These are phyloP conservation scores for Drosera capensis DNA, from an alignment of 148 eudicot genomes.

Conservation along the genomic window DNA sequence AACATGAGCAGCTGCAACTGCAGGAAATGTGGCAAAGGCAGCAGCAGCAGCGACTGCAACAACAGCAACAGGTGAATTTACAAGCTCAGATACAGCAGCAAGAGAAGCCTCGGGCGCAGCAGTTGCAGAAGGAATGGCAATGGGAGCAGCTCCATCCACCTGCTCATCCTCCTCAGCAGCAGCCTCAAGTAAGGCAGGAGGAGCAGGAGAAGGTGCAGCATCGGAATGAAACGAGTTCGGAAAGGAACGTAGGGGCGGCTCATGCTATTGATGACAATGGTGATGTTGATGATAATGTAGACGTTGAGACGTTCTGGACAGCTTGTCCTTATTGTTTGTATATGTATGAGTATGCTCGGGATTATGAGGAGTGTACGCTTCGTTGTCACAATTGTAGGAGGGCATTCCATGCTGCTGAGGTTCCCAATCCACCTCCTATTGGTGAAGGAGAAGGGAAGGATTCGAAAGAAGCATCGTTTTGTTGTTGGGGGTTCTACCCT, in stretches of 20 bases:
- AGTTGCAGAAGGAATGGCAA: background rate
- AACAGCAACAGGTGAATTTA: background rate
- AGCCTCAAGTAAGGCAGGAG: background rate
- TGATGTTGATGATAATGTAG: constrained; percentile 2
- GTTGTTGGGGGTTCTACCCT: constrained; percentile 49
- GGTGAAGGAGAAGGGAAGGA: constrained; percentile 20
- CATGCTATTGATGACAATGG: constrained; percentile 3
- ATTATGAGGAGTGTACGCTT: constrained; percentile 43
- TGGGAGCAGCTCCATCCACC: constrained; percentile 2
- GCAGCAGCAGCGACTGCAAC: background rate
- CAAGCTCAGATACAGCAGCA: background rate
- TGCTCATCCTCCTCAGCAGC: background rate
- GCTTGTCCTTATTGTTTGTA: constrained; percentile 81
- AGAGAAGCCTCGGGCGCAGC: background rate
- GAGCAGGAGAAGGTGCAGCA: background rate
- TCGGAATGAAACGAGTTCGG: background rate
- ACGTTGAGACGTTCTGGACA: constrained; percentile 47
- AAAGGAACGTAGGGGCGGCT: constrained; percentile 1
- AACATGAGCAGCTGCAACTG: constrained; percentile 10
- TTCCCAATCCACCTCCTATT: constrained; percentile 45
- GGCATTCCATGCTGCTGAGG: constrained; percentile 42
- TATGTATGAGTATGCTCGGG: constrained; percentile 44
- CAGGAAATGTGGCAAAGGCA: background rate
- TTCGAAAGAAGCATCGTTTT: constrained; percentile 43
- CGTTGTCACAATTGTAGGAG: constrained; percentile 61